These are phyloP conservation scores for Suillus placidus DNA, from an alignment of 768 basidiomycete genomes.

Conservation along the genomic window DNA sequence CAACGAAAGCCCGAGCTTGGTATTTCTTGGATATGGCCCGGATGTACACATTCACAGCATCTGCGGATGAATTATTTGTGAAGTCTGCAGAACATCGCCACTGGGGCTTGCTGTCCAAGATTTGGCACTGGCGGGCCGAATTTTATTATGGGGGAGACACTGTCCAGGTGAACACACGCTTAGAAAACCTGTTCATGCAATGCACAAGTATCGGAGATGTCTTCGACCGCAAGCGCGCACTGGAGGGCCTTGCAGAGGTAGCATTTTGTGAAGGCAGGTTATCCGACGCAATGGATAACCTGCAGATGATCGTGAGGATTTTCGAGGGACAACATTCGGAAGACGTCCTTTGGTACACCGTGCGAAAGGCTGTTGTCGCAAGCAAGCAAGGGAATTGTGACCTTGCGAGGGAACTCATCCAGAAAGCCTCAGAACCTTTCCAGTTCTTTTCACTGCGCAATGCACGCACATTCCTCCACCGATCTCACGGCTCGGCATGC, in stretches of 20 bases:
- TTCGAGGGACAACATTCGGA: background rate
- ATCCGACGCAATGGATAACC: background rate
- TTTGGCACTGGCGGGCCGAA: background rate
- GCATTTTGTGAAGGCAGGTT: background rate
- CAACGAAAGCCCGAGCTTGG: background rate
- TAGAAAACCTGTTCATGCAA: background rate
- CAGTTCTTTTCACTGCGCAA: background rate
- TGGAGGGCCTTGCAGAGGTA: background rate
- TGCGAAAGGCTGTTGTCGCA: background rate
- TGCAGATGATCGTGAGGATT: background rate
- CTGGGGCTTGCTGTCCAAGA: background rate
- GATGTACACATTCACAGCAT: background rate
- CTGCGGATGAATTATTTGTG: background rate
- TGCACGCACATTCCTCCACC: background rate
- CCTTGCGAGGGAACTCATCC: background rate
- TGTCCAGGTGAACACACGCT: background rate
- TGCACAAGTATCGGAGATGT: background rate
- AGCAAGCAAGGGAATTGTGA: background rate
- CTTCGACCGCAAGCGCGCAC: background rate
- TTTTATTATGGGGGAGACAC: background rate
- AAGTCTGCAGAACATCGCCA: background rate
- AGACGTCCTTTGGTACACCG: background rate
- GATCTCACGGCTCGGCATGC: background rate
- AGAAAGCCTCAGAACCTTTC: background rate
- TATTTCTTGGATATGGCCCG: background rate